phyloP scores from a whole-genome alignment of 768 basidiomycete genomes.

The Pisolithus microcarpus region DNA sequence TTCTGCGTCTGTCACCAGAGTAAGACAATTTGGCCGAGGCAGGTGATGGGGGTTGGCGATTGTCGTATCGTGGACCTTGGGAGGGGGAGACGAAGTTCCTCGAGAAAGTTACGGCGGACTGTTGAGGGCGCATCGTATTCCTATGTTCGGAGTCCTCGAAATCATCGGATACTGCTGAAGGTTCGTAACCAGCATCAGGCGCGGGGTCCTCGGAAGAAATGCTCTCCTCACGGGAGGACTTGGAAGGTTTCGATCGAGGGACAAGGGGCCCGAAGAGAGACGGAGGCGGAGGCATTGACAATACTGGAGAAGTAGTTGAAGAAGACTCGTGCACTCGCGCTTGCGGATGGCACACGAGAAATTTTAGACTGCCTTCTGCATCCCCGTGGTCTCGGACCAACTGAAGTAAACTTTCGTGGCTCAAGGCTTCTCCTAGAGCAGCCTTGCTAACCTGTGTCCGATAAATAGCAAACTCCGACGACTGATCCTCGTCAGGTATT shows the following conservation, averaged over 20 bases:
- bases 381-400: slow-evolving; percentile 72
- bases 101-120: slow-evolving; percentile 21
- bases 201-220: slow-evolving; percentile 59
- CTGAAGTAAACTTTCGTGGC: slow-evolving; percentile 61
- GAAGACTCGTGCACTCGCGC: slow-evolving; percentile 52
- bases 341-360: slow-evolving; percentile 66
- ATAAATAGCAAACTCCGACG: slow-evolving; percentile 65
- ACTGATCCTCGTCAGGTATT: slow-evolving; percentile 79
- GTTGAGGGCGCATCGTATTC: slow-evolving; percentile 39
- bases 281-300: slow-evolving; percentile 45
- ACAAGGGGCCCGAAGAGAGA: slow-evolving; percentile 43
- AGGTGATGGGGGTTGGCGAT: slow-evolving; percentile 33
- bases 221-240: slow-evolving; percentile 60
- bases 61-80: slow-evolving; percentile 30
- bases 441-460: slow-evolving; percentile 80
- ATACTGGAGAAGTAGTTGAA: slow-evolving; percentile 33
- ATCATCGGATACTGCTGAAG: slow-evolving; percentile 46
- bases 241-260: slow-evolving; percentile 38
- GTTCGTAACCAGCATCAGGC: slow-evolving; percentile 58
- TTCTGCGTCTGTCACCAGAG: slow-evolving; percentile 22
- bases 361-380: slow-evolving; percentile 72
- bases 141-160: slow-evolving; percentile 49
- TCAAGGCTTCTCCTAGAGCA: slow-evolving; percentile 66
- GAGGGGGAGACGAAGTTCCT: slow-evolving; percentile 33
- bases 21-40: slow-evolving; percentile 22